These are phyloP conservation scores for Fremontodendron californicum DNA, from an alignment of 345 rosid genomes.

Conservation along the genomic window DNA sequence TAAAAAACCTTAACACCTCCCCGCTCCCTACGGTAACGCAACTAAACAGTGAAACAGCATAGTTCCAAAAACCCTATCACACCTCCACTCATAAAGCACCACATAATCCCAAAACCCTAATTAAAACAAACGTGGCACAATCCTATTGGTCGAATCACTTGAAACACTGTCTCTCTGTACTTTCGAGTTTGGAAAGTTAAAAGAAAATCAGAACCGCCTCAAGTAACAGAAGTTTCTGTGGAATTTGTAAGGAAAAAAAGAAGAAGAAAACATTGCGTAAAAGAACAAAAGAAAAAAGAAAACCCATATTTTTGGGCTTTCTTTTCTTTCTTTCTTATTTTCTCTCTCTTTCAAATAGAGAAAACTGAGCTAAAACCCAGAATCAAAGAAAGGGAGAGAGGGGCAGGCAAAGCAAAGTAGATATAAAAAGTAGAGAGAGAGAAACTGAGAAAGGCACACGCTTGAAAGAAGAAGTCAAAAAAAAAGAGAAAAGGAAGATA, in stretches of 20 bases:
- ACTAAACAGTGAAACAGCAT: background rate
- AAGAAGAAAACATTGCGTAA: background rate
- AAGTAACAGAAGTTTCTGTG: background rate
- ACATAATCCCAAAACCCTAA: conserved; percentile 6
- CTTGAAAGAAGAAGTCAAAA: conserved; percentile 7
- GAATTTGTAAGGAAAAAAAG: background rate
- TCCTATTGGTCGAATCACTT: background rate
- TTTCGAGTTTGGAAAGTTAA: background rate
- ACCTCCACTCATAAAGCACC: background rate
- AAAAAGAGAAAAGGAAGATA: conserved; percentile 13
- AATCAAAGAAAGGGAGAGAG: conserved; percentile 12
- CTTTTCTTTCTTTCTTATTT: background rate
- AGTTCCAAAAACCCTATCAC: background rate
- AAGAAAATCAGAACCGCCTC: conserved; percentile 5
- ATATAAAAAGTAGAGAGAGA: conserved; percentile 1
- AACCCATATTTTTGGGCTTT: background rate
- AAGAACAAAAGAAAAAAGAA: background rate
- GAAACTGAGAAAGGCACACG: conserved; percentile 13
- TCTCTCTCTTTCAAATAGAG: background rate
- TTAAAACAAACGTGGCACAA: conserved; percentile 35
- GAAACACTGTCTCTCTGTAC: background rate
- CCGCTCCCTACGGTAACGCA: conserved; percentile 1
- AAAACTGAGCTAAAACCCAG: conserved; percentile 13
- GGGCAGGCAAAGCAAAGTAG: conserved; percentile 15
- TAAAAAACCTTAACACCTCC: background rate